These are phyloP conservation scores for Tricharina praecox DNA, from an alignment of 495 filamentous ascomycete genomes.

Conservation along the genomic window DNA sequence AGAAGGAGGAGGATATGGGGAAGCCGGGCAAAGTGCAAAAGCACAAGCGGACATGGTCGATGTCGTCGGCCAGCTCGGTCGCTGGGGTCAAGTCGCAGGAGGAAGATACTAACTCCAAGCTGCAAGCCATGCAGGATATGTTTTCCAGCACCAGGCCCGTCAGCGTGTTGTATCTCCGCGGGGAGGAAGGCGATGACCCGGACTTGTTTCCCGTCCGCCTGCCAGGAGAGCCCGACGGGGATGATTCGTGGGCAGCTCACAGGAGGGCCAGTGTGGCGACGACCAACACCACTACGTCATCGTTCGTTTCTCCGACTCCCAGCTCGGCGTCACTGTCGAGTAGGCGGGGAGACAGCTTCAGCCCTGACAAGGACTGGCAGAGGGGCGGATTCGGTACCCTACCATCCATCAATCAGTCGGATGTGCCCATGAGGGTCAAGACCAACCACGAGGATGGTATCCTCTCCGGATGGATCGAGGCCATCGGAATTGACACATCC, in stretches of 20 bases:
- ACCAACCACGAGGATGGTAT: conserved; percentile 31
- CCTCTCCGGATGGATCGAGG: conserved; percentile 72
- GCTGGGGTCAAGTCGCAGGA: conserved; percentile 48
- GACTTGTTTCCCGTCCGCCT: conserved; percentile 70
- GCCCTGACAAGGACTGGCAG: conserved; percentile 21
- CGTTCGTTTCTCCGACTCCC: conserved; percentile 55
- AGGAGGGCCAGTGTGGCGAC: conserved; percentile 26
- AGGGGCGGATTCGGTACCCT: conserved; percentile 16
- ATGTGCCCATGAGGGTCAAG: conserved; percentile 20
- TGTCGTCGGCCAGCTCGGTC: conserved; percentile 67
- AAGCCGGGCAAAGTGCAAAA: conserved; percentile 63
- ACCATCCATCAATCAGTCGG: conserved; percentile 13
- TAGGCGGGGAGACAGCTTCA: conserved; percentile 31
- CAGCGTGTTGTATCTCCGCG: conserved; percentile 68
- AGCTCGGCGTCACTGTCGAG: conserved; percentile 42
- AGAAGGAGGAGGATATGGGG: conserved; percentile 38
- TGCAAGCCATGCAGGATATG: conserved; percentile 81
- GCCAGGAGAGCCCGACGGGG: conserved; percentile 44
- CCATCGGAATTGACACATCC: conserved; percentile 65
- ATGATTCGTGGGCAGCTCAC: conserved; percentile 25
- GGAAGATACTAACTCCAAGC: conserved; percentile 75
- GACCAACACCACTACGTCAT: conserved; percentile 35
- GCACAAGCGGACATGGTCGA: conserved; percentile 90
- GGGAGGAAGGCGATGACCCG: conserved; percentile 72
- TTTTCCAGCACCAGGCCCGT: conserved; percentile 78